phyloP scores from a whole-genome alignment of 2,329 filamentous ascomycete genomes.

The Hysterium pulicare region DNA sequence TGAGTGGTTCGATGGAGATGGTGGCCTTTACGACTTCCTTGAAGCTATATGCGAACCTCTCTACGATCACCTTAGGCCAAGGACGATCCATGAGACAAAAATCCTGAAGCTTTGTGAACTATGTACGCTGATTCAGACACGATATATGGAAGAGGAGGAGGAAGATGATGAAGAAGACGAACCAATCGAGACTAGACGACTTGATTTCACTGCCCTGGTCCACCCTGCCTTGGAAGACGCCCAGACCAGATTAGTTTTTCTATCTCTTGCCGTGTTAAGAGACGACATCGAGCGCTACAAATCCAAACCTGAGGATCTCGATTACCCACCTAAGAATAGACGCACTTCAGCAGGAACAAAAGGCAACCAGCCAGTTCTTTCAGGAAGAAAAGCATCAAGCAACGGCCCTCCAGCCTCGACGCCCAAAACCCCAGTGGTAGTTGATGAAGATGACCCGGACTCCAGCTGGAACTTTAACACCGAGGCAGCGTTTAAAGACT shows the following conservation, averaged over 20 bases:
- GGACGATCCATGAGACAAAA: constrained; percentile 64
- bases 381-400: constrained; percentile 51
- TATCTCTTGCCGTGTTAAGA: constrained; percentile 59
- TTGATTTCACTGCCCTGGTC: constrained; percentile 62
- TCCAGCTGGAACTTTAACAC: constrained; percentile 54
- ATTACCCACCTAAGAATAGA: constrained; percentile 57
- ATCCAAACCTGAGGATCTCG: constrained; percentile 62
- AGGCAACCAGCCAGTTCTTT: constrained; percentile 46
- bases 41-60: constrained; percentile 66
- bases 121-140: constrained; percentile 62
- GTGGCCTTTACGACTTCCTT: constrained; percentile 62
- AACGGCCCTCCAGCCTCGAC: constrained; percentile 37
- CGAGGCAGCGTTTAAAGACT: constrained; percentile 56
- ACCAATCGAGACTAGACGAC: constrained; percentile 49
- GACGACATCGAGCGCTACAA: constrained; percentile 66
- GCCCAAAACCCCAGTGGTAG: constrained; percentile 49
- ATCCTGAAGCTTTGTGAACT: constrained; percentile 65
- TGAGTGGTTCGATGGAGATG: constrained; percentile 64
- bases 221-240: constrained; percentile 65
- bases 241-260: constrained; percentile 64
- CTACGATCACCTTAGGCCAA: constrained; percentile 63
- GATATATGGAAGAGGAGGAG: constrained; percentile 56
- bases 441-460: constrained; percentile 50
- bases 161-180: constrained; percentile 50
- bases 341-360: constrained; percentile 41